Evolutionary conservation across 1,284 basidiomycete species (phyloP).

Genomic region (Kalmanozyma brasiliensis): DNA sequence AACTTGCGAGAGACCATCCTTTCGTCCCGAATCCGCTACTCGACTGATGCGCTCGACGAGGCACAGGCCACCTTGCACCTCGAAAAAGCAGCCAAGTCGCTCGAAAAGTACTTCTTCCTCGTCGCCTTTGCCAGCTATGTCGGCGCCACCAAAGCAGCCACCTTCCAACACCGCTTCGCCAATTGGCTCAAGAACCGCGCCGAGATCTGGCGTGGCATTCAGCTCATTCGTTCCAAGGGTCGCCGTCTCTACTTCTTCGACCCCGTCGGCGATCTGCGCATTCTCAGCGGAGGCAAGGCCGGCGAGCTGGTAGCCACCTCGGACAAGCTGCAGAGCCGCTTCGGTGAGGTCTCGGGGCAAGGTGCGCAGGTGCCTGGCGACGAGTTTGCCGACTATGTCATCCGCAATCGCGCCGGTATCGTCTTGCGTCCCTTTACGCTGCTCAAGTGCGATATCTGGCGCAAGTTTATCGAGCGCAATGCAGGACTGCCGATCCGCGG

Average conservation of each 20-base stretch:
- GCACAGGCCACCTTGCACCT: constrained; percentile 49
- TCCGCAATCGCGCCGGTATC: constrained; percentile 64
- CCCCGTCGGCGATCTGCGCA: constrained; percentile 63
- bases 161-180: constrained; percentile 80
- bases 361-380: constrained; percentile 61
- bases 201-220: constrained; percentile 82
- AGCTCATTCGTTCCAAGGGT: constrained; percentile 52
- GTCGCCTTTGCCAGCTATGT: constrained; percentile 94
- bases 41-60: constrained; percentile 55
- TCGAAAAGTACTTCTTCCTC: constrained; percentile 83
- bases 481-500: constrained; percentile 75
- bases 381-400: constrained; percentile 67
- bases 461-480: constrained; percentile 55
- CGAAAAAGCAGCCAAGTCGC: constrained; percentile 64
- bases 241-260: constrained; percentile 65
- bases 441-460: constrained; percentile 67
- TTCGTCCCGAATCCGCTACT: constrained; percentile 55
- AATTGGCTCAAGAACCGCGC: constrained; percentile 85
- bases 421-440: constrained; percentile 64
- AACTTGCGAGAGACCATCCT: constrained; percentile 66
- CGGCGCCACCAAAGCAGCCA: constrained; percentile 75
- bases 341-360: constrained; percentile 46
- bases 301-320: constrained; percentile 49
- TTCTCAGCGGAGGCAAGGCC: constrained; percentile 51
- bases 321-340: constrained; percentile 43